phyloP scores from a whole-genome alignment of 768 basidiomycete genomes.

The Amanita rubescens region DNA sequence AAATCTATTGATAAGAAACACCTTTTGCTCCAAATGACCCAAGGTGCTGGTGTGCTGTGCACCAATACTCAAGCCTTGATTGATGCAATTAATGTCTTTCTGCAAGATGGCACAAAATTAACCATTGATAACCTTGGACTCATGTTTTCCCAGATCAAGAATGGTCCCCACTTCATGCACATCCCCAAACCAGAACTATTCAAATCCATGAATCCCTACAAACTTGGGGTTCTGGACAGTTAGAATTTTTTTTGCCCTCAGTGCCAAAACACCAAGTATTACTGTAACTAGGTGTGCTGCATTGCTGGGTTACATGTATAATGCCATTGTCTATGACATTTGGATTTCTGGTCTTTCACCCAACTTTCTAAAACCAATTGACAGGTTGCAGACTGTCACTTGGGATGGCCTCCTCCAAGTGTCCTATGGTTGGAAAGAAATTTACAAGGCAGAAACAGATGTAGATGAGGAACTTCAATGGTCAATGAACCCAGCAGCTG shows the following conservation, averaged over 20 bases:
- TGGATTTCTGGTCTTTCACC: not conserved
- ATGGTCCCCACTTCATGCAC: not conserved
- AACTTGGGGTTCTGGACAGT: not conserved
- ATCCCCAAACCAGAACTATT: not conserved
- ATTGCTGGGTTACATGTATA: not conserved
- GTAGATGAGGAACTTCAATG: not conserved
- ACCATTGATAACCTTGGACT: conserved; percentile 1
- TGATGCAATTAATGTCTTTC: not conserved
- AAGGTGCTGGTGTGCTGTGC: not conserved
- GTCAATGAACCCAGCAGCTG: not conserved
- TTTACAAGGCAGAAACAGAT: not conserved
- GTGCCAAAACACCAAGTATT: not conserved
- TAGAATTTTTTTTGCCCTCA: not conserved
- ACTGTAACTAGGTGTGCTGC: not conserved
- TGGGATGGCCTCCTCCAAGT: not conserved
- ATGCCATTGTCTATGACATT: not conserved
- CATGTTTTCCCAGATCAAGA: conserved; percentile 1
- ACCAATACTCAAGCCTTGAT: not conserved
- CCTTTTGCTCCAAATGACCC: too few species aligned
- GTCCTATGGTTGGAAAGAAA: not conserved
- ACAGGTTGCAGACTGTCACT: not conserved
- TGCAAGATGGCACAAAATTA: not conserved
- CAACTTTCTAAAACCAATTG: not conserved
- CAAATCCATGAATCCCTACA: not conserved
- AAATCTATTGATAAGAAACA: too few species aligned